Conservation (phyloP, 2,329 filamentous ascomycete genomes). For the Ophiocordyceps unilateralis region DNA sequence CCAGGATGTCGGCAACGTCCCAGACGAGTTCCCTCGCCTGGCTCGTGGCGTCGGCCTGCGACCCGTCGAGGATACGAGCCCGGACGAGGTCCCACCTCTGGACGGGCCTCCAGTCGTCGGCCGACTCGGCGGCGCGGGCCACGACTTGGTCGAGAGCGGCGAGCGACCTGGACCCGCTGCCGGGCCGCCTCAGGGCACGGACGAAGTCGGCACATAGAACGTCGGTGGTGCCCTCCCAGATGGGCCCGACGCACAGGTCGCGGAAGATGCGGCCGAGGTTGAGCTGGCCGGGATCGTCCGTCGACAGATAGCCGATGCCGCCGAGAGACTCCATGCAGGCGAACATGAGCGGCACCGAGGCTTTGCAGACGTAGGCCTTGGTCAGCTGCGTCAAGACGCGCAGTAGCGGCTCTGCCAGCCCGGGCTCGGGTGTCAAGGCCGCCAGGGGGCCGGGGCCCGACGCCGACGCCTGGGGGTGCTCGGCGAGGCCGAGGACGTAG, state of each 20-base stretch:
- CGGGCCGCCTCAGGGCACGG: slow-evolving; percentile 27
- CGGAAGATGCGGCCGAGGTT: slow-evolving; percentile 51
- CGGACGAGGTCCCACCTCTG: slow-evolving; percentile 23
- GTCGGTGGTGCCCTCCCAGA: slow-evolving; percentile 61
- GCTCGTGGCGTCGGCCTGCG: slow-evolving; percentile 22
- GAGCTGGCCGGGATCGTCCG: slow-evolving; percentile 42
- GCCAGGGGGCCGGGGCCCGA: slow-evolving; percentile 6
- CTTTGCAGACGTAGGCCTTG: slow-evolving; percentile 40
- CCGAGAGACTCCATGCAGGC: slow-evolving; percentile 47
- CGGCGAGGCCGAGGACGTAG: slow-evolving; percentile 35
- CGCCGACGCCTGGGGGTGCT: slow-evolving; percentile 18
- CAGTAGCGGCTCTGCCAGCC: slow-evolving; percentile 26
- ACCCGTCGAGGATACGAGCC: slow-evolving; percentile 14
- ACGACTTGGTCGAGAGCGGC: slow-evolving; percentile 27
- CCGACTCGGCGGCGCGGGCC: slow-evolving; percentile 7
- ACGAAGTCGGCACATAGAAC: slow-evolving; percentile 41
- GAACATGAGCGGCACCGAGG: slow-evolving; percentile 30
- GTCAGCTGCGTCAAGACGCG: slow-evolving; percentile 40
- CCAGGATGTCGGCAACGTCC: slow-evolving; percentile 24
- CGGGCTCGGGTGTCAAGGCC: slow-evolving; percentile 15
- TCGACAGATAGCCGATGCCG: slow-evolving; percentile 49
- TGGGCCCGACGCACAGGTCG: slow-evolving; percentile 44
- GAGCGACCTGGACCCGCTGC: slow-evolving; percentile 17
- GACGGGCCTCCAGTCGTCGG: slow-evolving; percentile 11
- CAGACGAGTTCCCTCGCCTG: slow-evolving; percentile 28